Evolutionary conservation across 106 monocot genomes (phyloP).

Genomic region (Alisma plantagoaquatica): DNA sequence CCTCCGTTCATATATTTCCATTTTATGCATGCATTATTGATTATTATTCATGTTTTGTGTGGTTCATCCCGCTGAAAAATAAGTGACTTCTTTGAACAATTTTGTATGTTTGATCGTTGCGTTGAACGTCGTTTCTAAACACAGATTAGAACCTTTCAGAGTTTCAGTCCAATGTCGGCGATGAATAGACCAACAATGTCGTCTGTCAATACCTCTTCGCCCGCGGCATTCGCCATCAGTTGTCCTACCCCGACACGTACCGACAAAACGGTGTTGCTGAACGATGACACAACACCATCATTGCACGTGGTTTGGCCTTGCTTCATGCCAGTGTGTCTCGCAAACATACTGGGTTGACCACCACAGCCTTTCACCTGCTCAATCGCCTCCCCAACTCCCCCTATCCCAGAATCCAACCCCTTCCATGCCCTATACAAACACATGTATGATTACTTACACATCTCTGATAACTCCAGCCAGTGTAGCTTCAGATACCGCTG

Average conservation of each 20-base stretch:
- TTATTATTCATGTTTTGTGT: neutral
- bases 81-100: neutral
- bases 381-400: neutral
- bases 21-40: neutral
- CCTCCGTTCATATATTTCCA: neutral
- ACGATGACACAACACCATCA: neutral
- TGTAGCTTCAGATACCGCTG: neutral
- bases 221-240: neutral
- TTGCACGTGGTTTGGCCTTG: neutral
- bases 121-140: neutral
- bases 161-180: constrained; percentile 2
- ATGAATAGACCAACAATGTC: neutral
- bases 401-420: neutral
- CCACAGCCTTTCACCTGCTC: neutral
- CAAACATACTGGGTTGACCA: constrained; percentile 1
- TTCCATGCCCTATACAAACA: neutral
- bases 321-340: neutral
- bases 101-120: neutral
- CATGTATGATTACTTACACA: neutral
- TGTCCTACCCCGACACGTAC: constrained; percentile 4
- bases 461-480: neutral
- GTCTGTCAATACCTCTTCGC: neutral
- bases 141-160: neutral
- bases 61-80: neutral
- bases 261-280: constrained; percentile 1